Conservation (phyloP, 2,329 filamentous ascomycete species). For the Stachybotrys echinatus region DNA sequence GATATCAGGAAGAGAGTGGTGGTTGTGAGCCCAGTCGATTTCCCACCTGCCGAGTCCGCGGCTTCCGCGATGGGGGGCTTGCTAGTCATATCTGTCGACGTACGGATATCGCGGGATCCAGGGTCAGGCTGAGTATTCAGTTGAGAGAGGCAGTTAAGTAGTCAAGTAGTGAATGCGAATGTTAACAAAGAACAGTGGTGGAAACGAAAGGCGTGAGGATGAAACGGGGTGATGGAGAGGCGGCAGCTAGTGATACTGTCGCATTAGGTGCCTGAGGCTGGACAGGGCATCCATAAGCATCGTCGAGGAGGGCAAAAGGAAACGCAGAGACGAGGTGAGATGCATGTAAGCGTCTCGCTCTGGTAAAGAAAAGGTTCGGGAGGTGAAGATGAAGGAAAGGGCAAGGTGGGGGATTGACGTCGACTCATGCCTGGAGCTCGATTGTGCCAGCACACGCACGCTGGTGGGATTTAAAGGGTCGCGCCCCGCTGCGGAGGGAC, state of each 20-base stretch:
- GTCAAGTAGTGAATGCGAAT: too few species aligned
- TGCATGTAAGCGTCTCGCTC: neutral
- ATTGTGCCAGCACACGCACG: neutral
- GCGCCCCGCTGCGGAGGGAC: neutral
- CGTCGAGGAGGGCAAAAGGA: neutral
- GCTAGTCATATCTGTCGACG: neutral
- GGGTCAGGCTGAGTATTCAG: too few species aligned
- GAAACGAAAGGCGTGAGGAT: neutral
- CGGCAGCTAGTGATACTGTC: neutral
- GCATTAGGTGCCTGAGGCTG: neutral
- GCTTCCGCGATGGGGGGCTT: conserved; percentile 1
- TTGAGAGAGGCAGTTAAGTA: too few species aligned
- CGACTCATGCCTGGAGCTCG: neutral
- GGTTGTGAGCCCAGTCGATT: neutral
- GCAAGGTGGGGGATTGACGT: neutral
- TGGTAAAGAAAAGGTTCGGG: neutral
- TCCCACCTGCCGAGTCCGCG: neutral
- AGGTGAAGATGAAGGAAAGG: neutral
- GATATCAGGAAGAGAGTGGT: conserved; percentile 7
- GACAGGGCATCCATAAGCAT: neutral
- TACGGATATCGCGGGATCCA: neutral
- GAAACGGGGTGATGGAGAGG: neutral
- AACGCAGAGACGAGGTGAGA: neutral
- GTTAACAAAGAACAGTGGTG: too few species aligned
- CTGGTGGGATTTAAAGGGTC: neutral